phyloP scores from a whole-genome alignment of 306 rosid genomes.

The Coriaria nepalensis region DNA sequence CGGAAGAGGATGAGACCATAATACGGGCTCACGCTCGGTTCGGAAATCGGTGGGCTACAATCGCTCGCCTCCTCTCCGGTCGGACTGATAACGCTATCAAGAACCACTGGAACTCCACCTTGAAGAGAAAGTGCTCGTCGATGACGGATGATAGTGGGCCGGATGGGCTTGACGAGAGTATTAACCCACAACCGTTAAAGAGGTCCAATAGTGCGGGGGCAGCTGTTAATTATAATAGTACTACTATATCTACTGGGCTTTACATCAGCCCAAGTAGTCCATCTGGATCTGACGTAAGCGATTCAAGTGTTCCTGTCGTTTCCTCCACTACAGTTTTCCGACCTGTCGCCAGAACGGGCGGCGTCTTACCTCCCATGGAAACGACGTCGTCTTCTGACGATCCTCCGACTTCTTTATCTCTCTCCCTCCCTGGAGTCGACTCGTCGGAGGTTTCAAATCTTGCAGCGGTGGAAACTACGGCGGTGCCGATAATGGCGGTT shows the following conservation, averaged over 20 bases:
- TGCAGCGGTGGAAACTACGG: constrained; percentile 8
- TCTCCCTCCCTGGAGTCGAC: constrained; percentile 70
- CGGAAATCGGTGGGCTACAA: constrained; percentile 97
- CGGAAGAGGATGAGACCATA: constrained; percentile 83
- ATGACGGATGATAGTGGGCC: constrained; percentile 13
- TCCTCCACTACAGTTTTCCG: constrained; percentile 42
- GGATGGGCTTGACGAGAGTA: constrained; percentile 8
- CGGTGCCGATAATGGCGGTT: background rate
- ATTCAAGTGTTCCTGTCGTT: constrained; percentile 47
- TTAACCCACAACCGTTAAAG: constrained; percentile 39
- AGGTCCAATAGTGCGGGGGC: constrained; percentile 70
- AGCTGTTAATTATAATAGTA: constrained; percentile 24
- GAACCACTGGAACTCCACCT: constrained; percentile 96
- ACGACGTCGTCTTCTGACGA: constrained; percentile 46
- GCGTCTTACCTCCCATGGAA: constrained; percentile 48
- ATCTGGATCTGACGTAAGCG: constrained; percentile 85
- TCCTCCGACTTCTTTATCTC: constrained; percentile 68
- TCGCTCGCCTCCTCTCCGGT: constrained; percentile 75
- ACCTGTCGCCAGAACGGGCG: constrained; percentile 60
- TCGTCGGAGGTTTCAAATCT: constrained; percentile 32
- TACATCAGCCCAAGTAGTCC: constrained; percentile 67
- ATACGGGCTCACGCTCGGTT: constrained; percentile 82
- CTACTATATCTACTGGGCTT: constrained; percentile 31
- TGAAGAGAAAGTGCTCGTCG: constrained; percentile 66
- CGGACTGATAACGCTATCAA: constrained; percentile 96